Conservation (phyloP, 768 basidiomycete genomes). For the Lactarius akahatsu region DNA sequence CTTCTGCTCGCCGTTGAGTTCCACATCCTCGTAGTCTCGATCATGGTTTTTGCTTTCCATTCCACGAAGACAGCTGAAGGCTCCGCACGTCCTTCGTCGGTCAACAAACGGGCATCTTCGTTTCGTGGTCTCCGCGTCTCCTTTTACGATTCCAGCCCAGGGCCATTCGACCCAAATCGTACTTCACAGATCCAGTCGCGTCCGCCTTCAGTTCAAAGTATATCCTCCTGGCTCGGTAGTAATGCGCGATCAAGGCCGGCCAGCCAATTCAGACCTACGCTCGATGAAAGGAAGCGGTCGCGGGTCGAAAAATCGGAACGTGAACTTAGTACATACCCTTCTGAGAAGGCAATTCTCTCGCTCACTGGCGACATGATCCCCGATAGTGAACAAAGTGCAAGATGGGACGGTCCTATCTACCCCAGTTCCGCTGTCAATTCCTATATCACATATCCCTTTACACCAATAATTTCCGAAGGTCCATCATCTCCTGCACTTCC, state of each 20-base stretch:
- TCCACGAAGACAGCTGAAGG: neutral
- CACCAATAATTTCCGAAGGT: neutral
- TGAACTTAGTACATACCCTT: conserved; percentile 28
- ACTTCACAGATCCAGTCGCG: neutral
- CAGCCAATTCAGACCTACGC: conserved; percentile 30
- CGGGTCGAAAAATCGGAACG: conserved; percentile 39
- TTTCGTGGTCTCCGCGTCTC: conserved; percentile 31
- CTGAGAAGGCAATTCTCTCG: conserved; percentile 1
- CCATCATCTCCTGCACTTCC: conserved; percentile 4
- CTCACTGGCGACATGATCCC: conserved; percentile 10
- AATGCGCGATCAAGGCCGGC: conserved; percentile 32
- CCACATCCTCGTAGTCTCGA: conserved; percentile 60
- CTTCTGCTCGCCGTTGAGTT: conserved; percentile 61
- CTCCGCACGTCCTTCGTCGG: neutral
- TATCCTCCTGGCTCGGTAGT: conserved; percentile 43
- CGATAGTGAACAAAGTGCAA: conserved; percentile 23
- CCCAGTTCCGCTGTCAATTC: conserved; percentile 18
- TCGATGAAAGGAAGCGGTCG: conserved; percentile 35
- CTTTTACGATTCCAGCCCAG: conserved; percentile 7
- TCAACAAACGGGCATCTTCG: conserved; percentile 30
- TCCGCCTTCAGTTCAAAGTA: neutral
- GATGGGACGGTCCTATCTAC: conserved; percentile 30
- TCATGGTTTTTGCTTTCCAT: conserved; percentile 49
- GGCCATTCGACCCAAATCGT: neutral
- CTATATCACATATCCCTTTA: conserved; percentile 1